Percentiles rank a stretch among this genome's conserved stretches.
phyloP scores from a whole-genome alignment of 345 rosid genomes.

The Luvunga scandens region DNA sequence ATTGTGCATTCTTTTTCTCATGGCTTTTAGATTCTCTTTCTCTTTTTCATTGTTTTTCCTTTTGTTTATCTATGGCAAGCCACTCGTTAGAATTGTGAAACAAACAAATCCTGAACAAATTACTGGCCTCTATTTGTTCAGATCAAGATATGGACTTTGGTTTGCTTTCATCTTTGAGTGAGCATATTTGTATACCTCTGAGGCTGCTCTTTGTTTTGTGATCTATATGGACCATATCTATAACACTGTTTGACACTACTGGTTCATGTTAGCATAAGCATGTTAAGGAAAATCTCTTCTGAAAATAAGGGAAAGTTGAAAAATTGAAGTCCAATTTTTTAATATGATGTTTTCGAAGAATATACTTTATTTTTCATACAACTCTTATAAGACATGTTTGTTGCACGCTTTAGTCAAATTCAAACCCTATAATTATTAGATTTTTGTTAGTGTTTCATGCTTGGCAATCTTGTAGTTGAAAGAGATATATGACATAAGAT shows the following conservation, averaged over 20 bases:
- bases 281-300: background rate
- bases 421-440: background rate
- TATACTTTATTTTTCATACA: background rate
- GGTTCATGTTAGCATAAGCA: no score
- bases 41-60: background rate
- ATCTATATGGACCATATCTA: no score
- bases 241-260: no score
- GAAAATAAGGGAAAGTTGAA: background rate
- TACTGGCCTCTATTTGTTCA: background rate
- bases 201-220: background rate
- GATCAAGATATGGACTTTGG: background rate
- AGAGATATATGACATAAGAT: background rate
- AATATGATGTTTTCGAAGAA: background rate
- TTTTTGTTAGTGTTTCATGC: background rate
- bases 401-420: background rate
- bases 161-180: background rate
- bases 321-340: no score
- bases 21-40: background rate
- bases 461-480: background rate
- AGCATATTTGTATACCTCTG: background rate
- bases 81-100: background rate
- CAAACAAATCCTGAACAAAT: background rate
- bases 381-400: background rate
- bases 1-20: no score
- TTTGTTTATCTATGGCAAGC: background rate